Percentiles rank a stretch among this genome's conserved stretches.
Evolutionary conservation across 768 basidiomycete species (phyloP).

Genomic region (Agrocybe pediades): DNA sequence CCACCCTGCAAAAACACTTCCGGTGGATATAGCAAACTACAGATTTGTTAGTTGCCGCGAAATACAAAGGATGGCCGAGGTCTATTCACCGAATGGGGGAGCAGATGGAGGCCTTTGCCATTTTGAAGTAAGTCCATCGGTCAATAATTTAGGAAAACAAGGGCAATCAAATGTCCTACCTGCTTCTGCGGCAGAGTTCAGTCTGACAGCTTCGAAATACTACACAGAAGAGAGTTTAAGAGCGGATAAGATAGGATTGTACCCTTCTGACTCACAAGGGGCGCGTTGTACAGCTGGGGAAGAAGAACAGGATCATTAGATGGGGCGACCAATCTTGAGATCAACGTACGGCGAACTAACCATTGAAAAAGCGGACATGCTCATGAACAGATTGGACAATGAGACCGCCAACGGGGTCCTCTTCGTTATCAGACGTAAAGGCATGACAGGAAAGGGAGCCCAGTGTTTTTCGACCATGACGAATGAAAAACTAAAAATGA

Average conservation of each 20-base stretch:
- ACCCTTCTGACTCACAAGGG: slow-evolving; percentile 53
- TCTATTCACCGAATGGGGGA: slow-evolving; percentile 84
- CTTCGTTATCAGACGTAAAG: slow-evolving; percentile 73
- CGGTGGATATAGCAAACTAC: slow-evolving; percentile 78
- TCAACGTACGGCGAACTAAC: slow-evolving; percentile 36
- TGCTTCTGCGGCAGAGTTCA: slow-evolving; percentile 66
- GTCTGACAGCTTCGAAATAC: slow-evolving; percentile 84
- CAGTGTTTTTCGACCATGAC: slow-evolving; percentile 77
- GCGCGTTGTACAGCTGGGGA: slow-evolving; percentile 78
- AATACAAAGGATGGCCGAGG: background rate
- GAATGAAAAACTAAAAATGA: slow-evolving; percentile 59
- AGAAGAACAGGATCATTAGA: slow-evolving; percentile 20
- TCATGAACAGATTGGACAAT: slow-evolving; percentile 74
- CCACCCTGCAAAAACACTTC: slow-evolving; percentile 90
- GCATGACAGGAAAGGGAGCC: slow-evolving; percentile 89
- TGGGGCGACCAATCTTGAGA: slow-evolving; percentile 6
- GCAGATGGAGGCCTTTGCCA: slow-evolving; percentile 71
- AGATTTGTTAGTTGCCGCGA: slow-evolving; percentile 4
- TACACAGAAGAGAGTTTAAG: slow-evolving; percentile 21
- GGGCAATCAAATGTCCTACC: slow-evolving; percentile 56
- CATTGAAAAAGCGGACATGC: slow-evolving; percentile 81
- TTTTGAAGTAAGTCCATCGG: slow-evolving; percentile 2
- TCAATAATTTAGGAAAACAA: background rate
- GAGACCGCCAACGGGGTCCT: slow-evolving; percentile 84
- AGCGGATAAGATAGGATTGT: background rate